phyloP scores from a whole-genome alignment of 148 eudicot species.

The Nepenthes gracilis region DNA sequence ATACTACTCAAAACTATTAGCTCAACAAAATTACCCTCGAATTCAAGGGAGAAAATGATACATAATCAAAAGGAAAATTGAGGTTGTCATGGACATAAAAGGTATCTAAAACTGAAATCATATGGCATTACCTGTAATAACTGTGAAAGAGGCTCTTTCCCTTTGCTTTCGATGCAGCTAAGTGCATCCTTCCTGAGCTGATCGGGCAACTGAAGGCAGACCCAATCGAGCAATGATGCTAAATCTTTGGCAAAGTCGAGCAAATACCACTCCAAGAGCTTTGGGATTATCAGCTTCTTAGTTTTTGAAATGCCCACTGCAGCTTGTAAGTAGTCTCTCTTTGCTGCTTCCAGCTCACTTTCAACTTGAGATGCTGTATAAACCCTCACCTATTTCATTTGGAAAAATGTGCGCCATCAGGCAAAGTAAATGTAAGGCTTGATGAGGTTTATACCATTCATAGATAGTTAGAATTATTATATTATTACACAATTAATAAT shows the following conservation, averaged over 20 bases:
- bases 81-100: constrained; percentile 26
- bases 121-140: constrained; percentile 52
- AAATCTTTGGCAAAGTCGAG: constrained; percentile 84
- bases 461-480: too few species aligned
- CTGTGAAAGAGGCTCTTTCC: constrained; percentile 31
- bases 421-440: too few species aligned
- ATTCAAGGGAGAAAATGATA: too few species aligned
- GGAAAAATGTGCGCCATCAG: too few species aligned
- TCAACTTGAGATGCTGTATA: constrained; percentile 79
- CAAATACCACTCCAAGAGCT: constrained; percentile 74
- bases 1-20: too few species aligned
- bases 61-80: too few species aligned
- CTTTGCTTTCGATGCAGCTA: constrained; percentile 30
- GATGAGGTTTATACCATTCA: too few species aligned
- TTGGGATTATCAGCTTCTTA: constrained; percentile 55
- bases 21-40: too few species aligned
- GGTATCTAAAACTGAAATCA: constrained; percentile 86
- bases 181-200: constrained; percentile 42
- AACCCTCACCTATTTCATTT: constrained; percentile 52
- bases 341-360: constrained; percentile 70
- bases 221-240: constrained; percentile 72
- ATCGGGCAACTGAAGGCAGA: constrained; percentile 74
- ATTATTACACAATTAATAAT: too few species aligned
- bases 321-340: constrained; percentile 72
- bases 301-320: constrained; percentile 51